phyloP scores from a whole-genome alignment of 1,284 basidiomycete species.

The Waitea zeae region DNA sequence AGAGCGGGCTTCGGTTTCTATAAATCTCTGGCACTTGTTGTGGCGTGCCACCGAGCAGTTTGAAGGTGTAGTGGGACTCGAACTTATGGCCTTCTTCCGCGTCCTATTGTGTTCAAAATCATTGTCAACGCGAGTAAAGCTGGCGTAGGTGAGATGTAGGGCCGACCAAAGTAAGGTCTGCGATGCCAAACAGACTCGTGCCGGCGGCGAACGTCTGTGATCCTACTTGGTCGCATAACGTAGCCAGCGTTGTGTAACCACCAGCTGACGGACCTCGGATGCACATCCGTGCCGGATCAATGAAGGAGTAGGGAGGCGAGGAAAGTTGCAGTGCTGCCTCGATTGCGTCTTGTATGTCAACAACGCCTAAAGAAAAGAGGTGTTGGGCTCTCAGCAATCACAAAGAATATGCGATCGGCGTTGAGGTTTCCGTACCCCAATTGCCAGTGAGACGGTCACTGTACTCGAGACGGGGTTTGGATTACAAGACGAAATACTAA shows the following conservation, averaged over 20 bases:
- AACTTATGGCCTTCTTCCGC: constrained; percentile 37
- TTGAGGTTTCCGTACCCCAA: no score
- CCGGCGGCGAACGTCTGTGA: constrained; percentile 21
- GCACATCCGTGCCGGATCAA: constrained; percentile 36
- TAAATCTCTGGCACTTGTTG: constrained; percentile 25
- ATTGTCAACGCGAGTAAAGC: no score
- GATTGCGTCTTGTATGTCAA: constrained; percentile 20
- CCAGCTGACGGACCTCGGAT: constrained; percentile 33
- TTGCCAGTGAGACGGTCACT: constrained; percentile 8
- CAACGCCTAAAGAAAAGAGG: no score
- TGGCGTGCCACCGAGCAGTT: constrained; percentile 30
- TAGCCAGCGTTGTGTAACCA: constrained; percentile 30
- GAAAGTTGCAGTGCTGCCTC: constrained; percentile 9
- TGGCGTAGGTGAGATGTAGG: no score
- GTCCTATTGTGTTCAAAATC: no score
- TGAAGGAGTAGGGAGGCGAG: constrained; percentile 6
- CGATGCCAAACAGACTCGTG: constrained; percentile 25
- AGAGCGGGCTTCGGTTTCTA: constrained; percentile 20
- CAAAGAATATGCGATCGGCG: no score
- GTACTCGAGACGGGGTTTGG: background rate
- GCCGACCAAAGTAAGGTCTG: constrained; percentile 25
- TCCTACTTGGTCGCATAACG: constrained; percentile 12
- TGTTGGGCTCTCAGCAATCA: no score
- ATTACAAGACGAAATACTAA: background rate
- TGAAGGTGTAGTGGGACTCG: constrained; percentile 23